These are phyloP conservation scores for Alloteropsis angusta DNA, from an alignment of 202 grass and related monocot genomes.

Conservation along the genomic window DNA sequence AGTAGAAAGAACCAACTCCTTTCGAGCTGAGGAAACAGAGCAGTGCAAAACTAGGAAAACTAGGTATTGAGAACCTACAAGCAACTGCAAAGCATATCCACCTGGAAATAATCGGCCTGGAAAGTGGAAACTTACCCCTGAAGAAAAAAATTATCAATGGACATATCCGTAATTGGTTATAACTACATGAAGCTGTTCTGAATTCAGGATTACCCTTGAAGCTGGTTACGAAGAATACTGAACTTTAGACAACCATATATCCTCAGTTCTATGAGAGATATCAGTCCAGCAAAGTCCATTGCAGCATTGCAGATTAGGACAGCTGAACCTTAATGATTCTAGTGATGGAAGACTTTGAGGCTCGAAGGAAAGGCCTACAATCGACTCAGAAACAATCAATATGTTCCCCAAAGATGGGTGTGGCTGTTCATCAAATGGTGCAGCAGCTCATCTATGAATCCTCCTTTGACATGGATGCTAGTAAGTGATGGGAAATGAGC, in stretches of 20 bases:
- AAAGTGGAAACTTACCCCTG: too few species aligned
- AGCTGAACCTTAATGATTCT: background rate
- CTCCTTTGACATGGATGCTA: background rate
- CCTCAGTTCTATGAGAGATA: background rate
- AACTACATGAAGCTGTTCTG: background rate
- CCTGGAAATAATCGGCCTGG: background rate
- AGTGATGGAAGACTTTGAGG: background rate
- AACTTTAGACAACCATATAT: background rate
- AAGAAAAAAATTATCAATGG: background rate
- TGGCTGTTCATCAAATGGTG: background rate
- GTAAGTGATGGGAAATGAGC: background rate
- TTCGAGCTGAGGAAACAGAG: background rate
- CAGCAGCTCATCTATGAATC: background rate
- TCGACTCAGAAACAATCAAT: background rate
- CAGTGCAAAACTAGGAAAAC: background rate
- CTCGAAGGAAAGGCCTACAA: too few species aligned
- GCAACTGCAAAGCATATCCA: background rate
- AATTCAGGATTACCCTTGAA: background rate
- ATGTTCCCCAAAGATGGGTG: background rate
- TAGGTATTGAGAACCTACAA: background rate
- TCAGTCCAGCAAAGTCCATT: background rate
- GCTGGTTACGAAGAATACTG: background rate
- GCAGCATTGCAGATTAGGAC: background rate
- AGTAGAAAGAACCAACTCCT: background rate
- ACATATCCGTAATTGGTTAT: background rate